These are phyloP conservation scores for Crucihimalaya himalaica DNA, from an alignment of 345 rosid genomes.

Conservation along the genomic window DNA sequence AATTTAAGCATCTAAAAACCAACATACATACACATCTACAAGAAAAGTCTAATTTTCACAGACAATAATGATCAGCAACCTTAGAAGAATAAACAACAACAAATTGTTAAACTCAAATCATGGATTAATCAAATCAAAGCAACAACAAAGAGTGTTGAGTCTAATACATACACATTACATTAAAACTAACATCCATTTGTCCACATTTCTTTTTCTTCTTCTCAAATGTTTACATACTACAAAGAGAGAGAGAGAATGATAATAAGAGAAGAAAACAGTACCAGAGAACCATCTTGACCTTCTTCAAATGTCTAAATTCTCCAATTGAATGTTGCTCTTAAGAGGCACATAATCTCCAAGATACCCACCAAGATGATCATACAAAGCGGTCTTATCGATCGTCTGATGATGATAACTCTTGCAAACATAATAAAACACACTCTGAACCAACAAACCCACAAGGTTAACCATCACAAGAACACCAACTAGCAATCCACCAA, in stretches of 20 bases:
- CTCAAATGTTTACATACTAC: constrained; percentile 18
- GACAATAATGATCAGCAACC: not conserved
- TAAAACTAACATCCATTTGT: constrained; percentile 27
- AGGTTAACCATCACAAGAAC: constrained; percentile 84
- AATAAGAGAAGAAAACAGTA: constrained; percentile 17
- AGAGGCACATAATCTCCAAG: constrained; percentile 96
- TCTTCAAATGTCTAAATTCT: constrained; percentile 56
- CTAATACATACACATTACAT: constrained; percentile 30
- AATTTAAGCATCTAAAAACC: not conserved
- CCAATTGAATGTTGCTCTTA: constrained; percentile 93
- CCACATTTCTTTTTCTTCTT: constrained; percentile 18
- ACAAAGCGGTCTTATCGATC: constrained; percentile 79
- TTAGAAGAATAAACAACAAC: constrained; percentile 1
- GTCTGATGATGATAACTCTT: constrained; percentile 93
- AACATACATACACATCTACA: not conserved
- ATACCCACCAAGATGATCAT: constrained; percentile 95
- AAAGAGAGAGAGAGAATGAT: not conserved
- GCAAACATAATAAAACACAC: constrained; percentile 92
- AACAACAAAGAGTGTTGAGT: constrained; percentile 16
- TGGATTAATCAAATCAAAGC: constrained; percentile 20
- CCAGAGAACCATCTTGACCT: not conserved
- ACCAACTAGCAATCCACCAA: constrained; percentile 87
- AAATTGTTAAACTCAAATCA: not conserved
- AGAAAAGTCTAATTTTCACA: not conserved
- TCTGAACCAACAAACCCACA: constrained; percentile 86